Percentiles rank a stretch among this genome's conserved stretches.
These are phyloP conservation scores for Penstemon eatonii DNA, from an alignment of 257 asterid genomes.

Conservation along the genomic window DNA sequence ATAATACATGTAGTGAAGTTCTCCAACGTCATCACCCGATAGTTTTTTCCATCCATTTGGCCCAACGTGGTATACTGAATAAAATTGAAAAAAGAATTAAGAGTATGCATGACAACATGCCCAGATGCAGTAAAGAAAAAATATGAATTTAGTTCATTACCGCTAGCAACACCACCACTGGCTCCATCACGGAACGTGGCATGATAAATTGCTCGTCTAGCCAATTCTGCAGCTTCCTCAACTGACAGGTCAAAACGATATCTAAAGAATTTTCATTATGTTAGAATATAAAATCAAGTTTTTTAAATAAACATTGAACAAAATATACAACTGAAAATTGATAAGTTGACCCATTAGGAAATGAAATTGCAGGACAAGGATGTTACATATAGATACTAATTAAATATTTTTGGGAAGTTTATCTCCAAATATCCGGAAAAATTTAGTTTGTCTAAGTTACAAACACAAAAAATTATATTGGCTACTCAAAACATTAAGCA, in stretches of 20 bases:
- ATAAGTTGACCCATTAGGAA: neutral
- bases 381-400: neutral
- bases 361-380: neutral
- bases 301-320: neutral
- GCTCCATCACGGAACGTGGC: constrained; percentile 71
- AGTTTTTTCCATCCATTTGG: constrained; percentile 88
- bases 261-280: constrained; percentile 33
- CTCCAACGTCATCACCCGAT: constrained; percentile 93
- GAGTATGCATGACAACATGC: constrained; percentile 26
- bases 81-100: neutral
- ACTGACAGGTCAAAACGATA: constrained; percentile 66
- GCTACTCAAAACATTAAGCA: neutral
- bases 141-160: constrained; percentile 33
- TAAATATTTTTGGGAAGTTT: neutral
- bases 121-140: neutral
- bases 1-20: constrained; percentile 70
- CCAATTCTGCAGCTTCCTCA: constrained; percentile 83
- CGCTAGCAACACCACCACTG: constrained; percentile 88
- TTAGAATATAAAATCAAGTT: neutral
- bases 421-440: neutral
- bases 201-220: constrained; percentile 73
- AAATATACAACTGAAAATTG: neutral
- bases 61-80: constrained; percentile 79
- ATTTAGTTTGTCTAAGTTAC: neutral
- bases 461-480: neutral